A percentile compares a stretch with the other conserved stretches of the same genome.
Evolutionary conservation across 208 protist genomes (phyloP).

Genomic region (Acanthamoeba healyi): DNA sequence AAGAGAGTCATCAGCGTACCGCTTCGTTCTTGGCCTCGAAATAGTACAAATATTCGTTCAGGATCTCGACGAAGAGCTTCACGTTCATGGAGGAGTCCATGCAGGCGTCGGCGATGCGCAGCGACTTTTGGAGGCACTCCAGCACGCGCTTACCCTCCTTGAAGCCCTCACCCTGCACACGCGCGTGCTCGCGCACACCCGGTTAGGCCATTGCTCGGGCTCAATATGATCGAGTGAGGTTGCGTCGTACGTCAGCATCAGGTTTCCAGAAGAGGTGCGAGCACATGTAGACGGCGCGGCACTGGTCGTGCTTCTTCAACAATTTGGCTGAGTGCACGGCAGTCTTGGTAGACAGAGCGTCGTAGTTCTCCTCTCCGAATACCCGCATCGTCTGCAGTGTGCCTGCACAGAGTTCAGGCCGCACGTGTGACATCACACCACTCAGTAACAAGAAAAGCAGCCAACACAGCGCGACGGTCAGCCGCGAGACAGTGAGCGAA

Average conservation of each 20-base stretch:
- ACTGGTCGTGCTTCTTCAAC: conserved; percentile 95
- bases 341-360: conserved; percentile 93
- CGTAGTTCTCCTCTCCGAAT: conserved; percentile 94
- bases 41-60: conserved; percentile 96
- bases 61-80: conserved; percentile 96
- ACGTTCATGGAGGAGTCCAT: conserved; percentile 89
- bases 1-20: conserved; percentile 74
- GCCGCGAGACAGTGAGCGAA: no score
- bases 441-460: no score
- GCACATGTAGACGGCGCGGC: conserved; percentile 90
- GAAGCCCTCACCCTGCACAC: conserved; percentile 48
- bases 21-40: conserved; percentile 91
- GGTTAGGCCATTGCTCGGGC: no score
- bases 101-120: conserved; percentile 95
- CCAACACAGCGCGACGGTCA: no score
- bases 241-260: not conserved
- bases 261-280: conserved; percentile 93
- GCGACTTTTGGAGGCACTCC: conserved; percentile 95
- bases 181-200: no score
- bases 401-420: not conserved
- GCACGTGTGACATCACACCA: no score
- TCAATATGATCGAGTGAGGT: no score
- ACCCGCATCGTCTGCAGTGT: conserved; percentile 73
- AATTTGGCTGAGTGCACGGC: conserved; percentile 94
- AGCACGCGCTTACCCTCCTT: conserved; percentile 91